phyloP scores from a whole-genome alignment of 352 stramenopile genomes.

The Phytophthora syringae region DNA sequence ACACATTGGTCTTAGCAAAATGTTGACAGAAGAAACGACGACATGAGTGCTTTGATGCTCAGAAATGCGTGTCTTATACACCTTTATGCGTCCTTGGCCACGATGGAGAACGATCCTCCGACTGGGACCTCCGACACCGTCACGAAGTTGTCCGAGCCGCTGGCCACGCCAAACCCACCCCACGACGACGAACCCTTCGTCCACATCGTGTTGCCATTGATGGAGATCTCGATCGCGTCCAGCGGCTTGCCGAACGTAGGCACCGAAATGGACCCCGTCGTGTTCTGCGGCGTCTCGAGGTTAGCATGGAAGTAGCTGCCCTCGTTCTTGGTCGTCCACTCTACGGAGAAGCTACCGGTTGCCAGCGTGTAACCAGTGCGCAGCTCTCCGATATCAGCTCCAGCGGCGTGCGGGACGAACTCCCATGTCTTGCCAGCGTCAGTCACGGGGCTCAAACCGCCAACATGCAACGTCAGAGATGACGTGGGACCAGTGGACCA shows the following conservation, averaged over 20 bases:
- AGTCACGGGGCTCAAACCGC: slow-evolving; percentile 29
- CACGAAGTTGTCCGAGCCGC: slow-evolving; percentile 25
- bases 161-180: slow-evolving; percentile 15
- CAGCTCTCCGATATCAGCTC: slow-evolving; percentile 14
- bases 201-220: slow-evolving; percentile 42
- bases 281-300: slow-evolving; percentile 20
- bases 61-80: no score
- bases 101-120: slow-evolving; percentile 23
- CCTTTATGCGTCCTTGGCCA: slow-evolving; percentile 33
- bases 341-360: slow-evolving; percentile 26
- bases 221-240: slow-evolving; percentile 32
- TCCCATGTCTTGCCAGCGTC: slow-evolving; percentile 37
- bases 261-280: slow-evolving; percentile 38
- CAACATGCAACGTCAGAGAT: slow-evolving; percentile 31
- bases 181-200: slow-evolving; percentile 15
- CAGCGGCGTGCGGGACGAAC: slow-evolving; percentile 34
- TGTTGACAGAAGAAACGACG: no score
- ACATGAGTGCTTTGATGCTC: no score
- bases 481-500: slow-evolving; percentile 44
- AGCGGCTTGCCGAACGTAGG: slow-evolving; percentile 39
- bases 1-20: no score
- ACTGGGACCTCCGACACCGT: slow-evolving; percentile 19
- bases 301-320: slow-evolving; percentile 28
- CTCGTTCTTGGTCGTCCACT: slow-evolving; percentile 29
- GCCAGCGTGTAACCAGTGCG: slow-evolving; percentile 36